Evolutionary conservation across 2,329 filamentous ascomycete species (phyloP), one percentile per base, ranked within the genome.

Genomic region (Fusarium haematococcum): DNA sequence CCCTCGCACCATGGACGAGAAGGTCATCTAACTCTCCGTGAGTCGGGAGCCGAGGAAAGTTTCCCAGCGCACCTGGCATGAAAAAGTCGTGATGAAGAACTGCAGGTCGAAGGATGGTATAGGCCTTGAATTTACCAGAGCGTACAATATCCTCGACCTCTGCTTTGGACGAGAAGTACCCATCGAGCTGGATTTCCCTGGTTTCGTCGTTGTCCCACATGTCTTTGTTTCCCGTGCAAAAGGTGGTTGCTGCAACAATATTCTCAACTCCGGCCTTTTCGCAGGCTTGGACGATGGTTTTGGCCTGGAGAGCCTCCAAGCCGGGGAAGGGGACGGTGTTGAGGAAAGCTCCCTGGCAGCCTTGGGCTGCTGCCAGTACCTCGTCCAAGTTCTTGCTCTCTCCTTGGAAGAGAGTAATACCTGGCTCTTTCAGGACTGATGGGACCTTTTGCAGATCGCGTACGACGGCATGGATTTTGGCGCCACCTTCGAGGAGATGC

Each of bases 111-210:
- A 83, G 75, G 57, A 83, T 81, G 2, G 81, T 82, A 68, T 81
- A 82, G 13, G 78, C 59, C n/a, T 69, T 27, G 45, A 82, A 80
- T 6, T 70, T 75, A 27, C 72, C 77, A 2, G 23, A 32, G 14
- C 79, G 79, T 0, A 83, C 80, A 2, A 68, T 63, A 2, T 81
- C 78, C 60, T 86, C 84, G 32, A 84, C 79, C 0, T 73, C 69
- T 4, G 80, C 77, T 74, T 86, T 86, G 61, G 82, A 84, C 35
- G 74, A 62, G 54, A 78, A 86, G 71, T 86, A 83, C 1, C 32
- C 68, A 56, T 52, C 65, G 33, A 83, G 62, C 0, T 65, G 27
- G 3, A 50, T 35, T 20, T 70, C 65, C 32, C 73, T 63, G 0
- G 70, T 76, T 5, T 27, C 27, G 0, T 69, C 59, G 13, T 80